Evolutionary conservation across 345 rosid genomes (phyloP).

Genomic region (Eutrema heterophyllum): DNA sequence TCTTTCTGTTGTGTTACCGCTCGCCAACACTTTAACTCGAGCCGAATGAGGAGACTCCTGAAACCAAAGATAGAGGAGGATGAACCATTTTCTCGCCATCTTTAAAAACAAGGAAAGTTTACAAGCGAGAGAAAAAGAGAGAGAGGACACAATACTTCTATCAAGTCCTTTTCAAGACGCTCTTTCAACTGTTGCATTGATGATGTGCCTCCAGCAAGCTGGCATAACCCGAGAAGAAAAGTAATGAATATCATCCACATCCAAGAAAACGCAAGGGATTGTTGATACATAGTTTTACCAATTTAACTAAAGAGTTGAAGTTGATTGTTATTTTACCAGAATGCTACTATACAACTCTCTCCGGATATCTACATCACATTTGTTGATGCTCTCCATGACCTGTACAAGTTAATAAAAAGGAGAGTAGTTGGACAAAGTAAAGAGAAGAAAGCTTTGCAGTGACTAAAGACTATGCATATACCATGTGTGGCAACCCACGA

Average conservation of each 20-base stretch:
- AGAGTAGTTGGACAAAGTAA: neutral
- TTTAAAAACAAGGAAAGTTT: neutral
- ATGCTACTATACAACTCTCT: constrained; percentile 91
- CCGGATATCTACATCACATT: constrained; percentile 90
- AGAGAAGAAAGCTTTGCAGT: neutral
- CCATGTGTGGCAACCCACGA: constrained; percentile 97
- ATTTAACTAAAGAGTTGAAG: neutral
- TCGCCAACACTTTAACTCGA: constrained; percentile 90
- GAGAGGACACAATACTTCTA: constrained; percentile 53
- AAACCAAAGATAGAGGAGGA: constrained; percentile 21
- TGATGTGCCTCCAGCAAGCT: constrained; percentile 99
- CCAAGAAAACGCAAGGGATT: neutral
- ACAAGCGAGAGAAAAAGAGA: neutral
- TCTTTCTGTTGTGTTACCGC: constrained; percentile 84
- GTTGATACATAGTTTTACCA: neutral
- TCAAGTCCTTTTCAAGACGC: constrained; percentile 94
- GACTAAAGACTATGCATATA: constrained; percentile 27
- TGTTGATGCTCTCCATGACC: constrained; percentile 94
- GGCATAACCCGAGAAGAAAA: constrained; percentile 14
- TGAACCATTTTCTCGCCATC: neutral
- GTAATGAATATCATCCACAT: neutral
- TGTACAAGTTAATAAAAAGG: constrained; percentile 31
- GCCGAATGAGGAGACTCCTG: constrained; percentile 99
- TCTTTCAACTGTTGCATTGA: constrained; percentile 99
- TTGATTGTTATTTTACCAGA: constrained; percentile 51